These are phyloP conservation scores for Aspergillus pseudoterreus DNA, from an alignment of 2,329 filamentous ascomycete species.

Conservation along the genomic window DNA sequence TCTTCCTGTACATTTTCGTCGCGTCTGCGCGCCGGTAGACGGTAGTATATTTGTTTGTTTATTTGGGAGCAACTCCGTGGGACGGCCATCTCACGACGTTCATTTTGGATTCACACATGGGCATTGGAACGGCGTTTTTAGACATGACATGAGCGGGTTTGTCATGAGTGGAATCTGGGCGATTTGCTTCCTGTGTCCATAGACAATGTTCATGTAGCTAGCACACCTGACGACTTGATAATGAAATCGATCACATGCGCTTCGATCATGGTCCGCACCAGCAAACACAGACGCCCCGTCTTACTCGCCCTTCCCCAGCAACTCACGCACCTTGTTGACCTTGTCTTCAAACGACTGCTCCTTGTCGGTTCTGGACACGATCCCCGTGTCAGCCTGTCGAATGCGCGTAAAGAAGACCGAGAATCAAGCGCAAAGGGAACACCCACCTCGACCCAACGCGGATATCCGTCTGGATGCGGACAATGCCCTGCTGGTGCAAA, in stretches of 20 bases:
- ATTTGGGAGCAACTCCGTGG: background rate
- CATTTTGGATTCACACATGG: background rate
- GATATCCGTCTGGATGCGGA: constrained; percentile 85
- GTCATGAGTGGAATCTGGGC: constrained; percentile 5
- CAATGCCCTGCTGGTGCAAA: constrained; percentile 71
- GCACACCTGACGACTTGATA: background rate
- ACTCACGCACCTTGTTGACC: constrained; percentile 58
- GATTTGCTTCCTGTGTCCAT: constrained; percentile 2
- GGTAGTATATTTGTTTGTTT: background rate
- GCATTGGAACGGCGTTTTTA: constrained; percentile 5
- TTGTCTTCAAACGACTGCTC: constrained; percentile 77
- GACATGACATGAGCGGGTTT: background rate
- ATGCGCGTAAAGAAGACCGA: background rate
- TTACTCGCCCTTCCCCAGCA: constrained; percentile 39
- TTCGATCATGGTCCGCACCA: no score
- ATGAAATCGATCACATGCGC: background rate
- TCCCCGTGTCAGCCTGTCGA: constrained; percentile 7
- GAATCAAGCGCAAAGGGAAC: constrained; percentile 1
- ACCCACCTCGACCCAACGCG: constrained; percentile 72
- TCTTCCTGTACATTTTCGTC: background rate
- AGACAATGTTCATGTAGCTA: constrained; percentile 1
- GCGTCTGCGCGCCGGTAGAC: background rate
- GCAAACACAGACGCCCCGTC: no score
- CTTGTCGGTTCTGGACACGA: constrained; percentile 68
- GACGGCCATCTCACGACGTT: background rate